A percentile compares a stretch with the other conserved stretches of the same genome.
Conservation (phyloP, 805 yeast genomes). For the Cyberlindnera suaveolens region DNA sequence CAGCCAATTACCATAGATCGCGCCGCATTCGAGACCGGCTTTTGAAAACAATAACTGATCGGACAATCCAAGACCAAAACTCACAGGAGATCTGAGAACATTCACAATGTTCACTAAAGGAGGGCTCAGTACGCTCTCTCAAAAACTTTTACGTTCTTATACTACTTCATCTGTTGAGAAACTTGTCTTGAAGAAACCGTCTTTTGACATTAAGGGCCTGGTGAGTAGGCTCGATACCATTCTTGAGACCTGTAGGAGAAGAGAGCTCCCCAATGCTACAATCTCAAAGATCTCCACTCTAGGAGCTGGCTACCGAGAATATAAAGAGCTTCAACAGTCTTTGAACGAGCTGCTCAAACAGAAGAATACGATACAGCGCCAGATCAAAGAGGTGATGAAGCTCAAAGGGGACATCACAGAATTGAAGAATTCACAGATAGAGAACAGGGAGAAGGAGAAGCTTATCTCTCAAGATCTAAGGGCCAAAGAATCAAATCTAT, state of each 20-base stretch:
- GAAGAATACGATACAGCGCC: constrained; percentile 24
- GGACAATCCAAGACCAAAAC: too few relatives aligned
- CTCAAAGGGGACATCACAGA: constrained; percentile 9
- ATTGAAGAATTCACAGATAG: constrained; percentile 11
- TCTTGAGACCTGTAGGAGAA: constrained; percentile 25
- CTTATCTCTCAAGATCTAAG: constrained; percentile 11
- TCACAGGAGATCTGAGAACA: neutral
- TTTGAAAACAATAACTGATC: too few relatives aligned
- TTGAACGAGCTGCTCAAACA: constrained; percentile 25
- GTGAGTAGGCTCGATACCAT: constrained; percentile 24
- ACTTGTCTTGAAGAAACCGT: constrained; percentile 24
- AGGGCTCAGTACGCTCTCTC: neutral
- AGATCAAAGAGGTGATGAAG: constrained; percentile 21
- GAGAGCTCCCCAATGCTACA: constrained; percentile 21
- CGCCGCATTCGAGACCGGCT: too few relatives aligned
- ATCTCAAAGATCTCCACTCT: constrained; percentile 24
- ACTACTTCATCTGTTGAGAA: constrained; percentile 3
- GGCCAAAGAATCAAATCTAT: constrained; percentile 31
- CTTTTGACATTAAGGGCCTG: constrained; percentile 29
- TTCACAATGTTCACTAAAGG: constrained; percentile 3
- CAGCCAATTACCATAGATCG: too few relatives aligned
- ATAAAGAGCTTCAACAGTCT: constrained; percentile 16
- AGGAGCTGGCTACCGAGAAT: constrained; percentile 21
- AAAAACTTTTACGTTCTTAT: neutral
- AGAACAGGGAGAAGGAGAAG: constrained; percentile 19